Base-by-base conservation (phyloP, 164 flowering plant species). In the Sextonia rubra region DNA sequence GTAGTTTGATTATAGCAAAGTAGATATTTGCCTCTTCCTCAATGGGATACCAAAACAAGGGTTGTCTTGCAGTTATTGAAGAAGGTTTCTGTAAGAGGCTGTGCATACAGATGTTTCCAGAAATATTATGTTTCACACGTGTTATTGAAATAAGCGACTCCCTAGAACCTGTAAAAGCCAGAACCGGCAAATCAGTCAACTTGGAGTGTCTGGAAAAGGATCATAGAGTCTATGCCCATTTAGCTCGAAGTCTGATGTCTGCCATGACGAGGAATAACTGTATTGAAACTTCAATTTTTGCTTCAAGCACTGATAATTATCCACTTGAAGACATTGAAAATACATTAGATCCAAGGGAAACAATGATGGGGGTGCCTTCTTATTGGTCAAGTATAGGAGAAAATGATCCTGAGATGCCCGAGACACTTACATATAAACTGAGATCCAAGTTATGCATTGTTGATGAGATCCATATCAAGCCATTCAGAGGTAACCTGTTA, bases 361-460 rank as follows among this genome's bases (percentile, higher is more conserved):
- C 71, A 60, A 73, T 87, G 66, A 82, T 14, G 18, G 26, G 55
- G 20, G 73, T 82, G 66, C 79, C 87, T 71, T 90, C 90, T 44
- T 95, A 93, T 80, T 95, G 99, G 99, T 95, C 98, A n/a, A 95
- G 99, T 80, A 75, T 80, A 82, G 99, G 99, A 65, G 80, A 84
- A 72, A 73, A 78, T 44, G 78, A 91, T 71, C 86, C 90, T 32
- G 69, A 69, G 2, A 85, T 81, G 69, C 87, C 97, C 18, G 98
- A 95, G 82, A 86, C 78, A n/a, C 79, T 95, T 18, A 76, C 85
- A 3, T 95, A 91, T 65, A 83, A 79, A 52, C 73, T 95, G 76
- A 63, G 32, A 6, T 73, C 86, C 61, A 77, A 84, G 64, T 44
- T 95, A 37, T 88, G 93, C 80, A 73, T 90, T 74, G 68, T 95